Evolutionary conservation across 1,284 basidiomycete species (phyloP).

Genomic region (Malassezia sp.): DNA sequence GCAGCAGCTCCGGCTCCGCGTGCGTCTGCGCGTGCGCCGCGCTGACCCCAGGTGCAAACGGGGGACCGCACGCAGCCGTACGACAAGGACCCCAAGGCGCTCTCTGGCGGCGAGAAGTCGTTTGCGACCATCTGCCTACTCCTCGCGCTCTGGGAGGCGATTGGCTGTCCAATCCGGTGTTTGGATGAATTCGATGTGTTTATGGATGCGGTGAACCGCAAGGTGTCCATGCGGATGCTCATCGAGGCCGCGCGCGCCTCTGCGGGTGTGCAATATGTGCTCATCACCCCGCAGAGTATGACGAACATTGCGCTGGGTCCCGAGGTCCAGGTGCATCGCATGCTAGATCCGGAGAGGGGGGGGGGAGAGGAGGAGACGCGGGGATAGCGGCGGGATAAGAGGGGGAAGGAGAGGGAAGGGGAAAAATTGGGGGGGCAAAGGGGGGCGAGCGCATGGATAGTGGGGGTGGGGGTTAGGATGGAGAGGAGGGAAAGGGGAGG

Average conservation of each 20-base stretch:
- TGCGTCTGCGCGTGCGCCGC: conserved; percentile 48
- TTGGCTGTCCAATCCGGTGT: conserved; percentile 83
- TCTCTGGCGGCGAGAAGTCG: conserved; percentile 85
- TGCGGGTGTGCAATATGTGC: conserved; percentile 24
- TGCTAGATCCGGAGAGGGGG: conserved; percentile 19
- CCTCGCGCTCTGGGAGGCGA: conserved; percentile 85
- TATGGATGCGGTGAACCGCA: conserved; percentile 85
- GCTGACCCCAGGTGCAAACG: conserved; percentile 57
- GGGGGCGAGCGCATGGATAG: no score
- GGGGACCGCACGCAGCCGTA: conserved; percentile 62
- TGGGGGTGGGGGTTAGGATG: no score
- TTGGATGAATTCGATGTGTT: conserved; percentile 76
- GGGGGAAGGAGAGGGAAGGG: no score
- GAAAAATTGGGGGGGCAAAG: no score
- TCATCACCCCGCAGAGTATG: conserved; percentile 43
- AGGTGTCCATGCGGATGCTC: conserved; percentile 81
- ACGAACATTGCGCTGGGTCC: conserved; percentile 17
- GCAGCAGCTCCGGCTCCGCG: conserved; percentile 60
- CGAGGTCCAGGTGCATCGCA: conserved; percentile 18
- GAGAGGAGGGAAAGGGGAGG: no score
- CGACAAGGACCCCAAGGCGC: conserved; percentile 48
- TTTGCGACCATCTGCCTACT: conserved; percentile 91
- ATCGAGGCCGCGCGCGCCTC: conserved; percentile 15
- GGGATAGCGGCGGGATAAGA: no score
- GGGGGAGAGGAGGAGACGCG: no score